Evolutionary conservation across 768 basidiomycete species (phyloP).

Genomic region (Suillus ampliporus): DNA sequence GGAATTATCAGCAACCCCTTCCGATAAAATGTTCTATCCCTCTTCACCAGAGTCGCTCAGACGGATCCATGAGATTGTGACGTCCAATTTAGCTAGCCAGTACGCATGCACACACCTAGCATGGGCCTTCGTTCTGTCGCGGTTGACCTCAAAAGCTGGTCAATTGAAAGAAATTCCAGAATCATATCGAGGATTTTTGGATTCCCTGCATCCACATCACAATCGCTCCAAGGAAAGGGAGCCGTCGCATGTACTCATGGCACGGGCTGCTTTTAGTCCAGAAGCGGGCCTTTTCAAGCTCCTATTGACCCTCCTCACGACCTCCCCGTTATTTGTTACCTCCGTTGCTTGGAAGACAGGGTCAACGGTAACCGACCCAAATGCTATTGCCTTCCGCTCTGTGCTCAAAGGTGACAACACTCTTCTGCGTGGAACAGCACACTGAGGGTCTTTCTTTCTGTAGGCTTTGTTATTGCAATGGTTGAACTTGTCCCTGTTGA

Average conservation of each 20-base stretch:
- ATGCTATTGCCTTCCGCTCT: conserved; percentile 79
- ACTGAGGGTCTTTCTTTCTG: conserved; percentile 14
- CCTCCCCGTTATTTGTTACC: conserved; percentile 79
- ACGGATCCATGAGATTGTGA: conserved; percentile 71
- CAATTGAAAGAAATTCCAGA: conserved; percentile 57
- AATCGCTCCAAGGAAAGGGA: conserved; percentile 55
- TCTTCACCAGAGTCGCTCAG: conserved; percentile 66
- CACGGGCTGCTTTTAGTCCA: neutral
- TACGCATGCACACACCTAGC: conserved; percentile 75
- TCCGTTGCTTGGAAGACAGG: conserved; percentile 70
- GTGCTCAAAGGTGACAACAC: conserved; percentile 75
- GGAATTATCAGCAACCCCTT: conserved; percentile 57
- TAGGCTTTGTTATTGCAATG: conserved; percentile 78
- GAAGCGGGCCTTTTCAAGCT: conserved; percentile 34
- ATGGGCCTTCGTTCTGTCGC: conserved; percentile 85
- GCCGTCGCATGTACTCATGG: neutral
- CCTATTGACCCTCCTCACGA: conserved; percentile 62
- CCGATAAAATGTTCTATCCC: conserved; percentile 57
- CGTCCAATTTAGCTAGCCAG: conserved; percentile 62
- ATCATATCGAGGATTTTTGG: conserved; percentile 60
- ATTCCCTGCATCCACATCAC: conserved; percentile 50
- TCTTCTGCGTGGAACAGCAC: neutral
- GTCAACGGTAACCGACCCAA: conserved; percentile 74
- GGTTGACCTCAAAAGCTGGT: conserved; percentile 53
- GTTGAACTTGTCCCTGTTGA: conserved; percentile 79